Evolutionary conservation across 1,284 basidiomycete species (phyloP).

Genomic region (Earliella scabrosa): DNA sequence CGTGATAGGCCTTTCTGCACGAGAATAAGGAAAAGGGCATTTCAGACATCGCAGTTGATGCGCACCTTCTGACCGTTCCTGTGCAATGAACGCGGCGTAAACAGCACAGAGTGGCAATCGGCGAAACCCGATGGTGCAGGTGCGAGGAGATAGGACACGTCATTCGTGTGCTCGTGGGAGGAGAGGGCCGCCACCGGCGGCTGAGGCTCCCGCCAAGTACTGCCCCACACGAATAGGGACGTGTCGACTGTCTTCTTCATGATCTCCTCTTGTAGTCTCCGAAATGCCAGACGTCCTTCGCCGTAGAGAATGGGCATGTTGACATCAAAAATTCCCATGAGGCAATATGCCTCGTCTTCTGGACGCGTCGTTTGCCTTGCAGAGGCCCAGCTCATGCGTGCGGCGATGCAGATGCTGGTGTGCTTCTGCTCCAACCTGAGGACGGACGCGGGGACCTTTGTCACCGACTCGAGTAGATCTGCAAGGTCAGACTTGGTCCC

Average conservation of each 20-base stretch:
- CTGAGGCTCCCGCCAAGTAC: background rate
- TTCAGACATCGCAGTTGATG: no score
- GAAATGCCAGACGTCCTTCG: constrained; percentile 5
- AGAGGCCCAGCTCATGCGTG: constrained; percentile 6
- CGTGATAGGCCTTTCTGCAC: background rate
- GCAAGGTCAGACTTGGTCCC: background rate
- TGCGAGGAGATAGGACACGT: background rate
- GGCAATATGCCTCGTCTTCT: constrained; percentile 11
- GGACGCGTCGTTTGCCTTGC: background rate
- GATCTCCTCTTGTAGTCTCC: constrained; percentile 6
- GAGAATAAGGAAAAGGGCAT: background rate
- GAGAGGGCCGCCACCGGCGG: background rate
- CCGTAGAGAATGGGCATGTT: constrained; percentile 12
- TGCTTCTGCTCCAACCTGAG: background rate
- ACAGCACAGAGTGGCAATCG: background rate
- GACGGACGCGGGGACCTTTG: background rate
- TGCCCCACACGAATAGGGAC: constrained; percentile 5
- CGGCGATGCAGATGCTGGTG: background rate
- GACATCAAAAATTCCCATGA: constrained; percentile 7
- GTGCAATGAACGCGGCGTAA: no score
- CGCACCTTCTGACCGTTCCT: no score
- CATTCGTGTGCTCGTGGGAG: background rate
- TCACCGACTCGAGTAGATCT: background rate
- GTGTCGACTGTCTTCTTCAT: background rate
- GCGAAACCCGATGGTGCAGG: background rate